phyloP scores from a whole-genome alignment of 1,284 basidiomycete genomes.

The Volvariella volvacea region DNA sequence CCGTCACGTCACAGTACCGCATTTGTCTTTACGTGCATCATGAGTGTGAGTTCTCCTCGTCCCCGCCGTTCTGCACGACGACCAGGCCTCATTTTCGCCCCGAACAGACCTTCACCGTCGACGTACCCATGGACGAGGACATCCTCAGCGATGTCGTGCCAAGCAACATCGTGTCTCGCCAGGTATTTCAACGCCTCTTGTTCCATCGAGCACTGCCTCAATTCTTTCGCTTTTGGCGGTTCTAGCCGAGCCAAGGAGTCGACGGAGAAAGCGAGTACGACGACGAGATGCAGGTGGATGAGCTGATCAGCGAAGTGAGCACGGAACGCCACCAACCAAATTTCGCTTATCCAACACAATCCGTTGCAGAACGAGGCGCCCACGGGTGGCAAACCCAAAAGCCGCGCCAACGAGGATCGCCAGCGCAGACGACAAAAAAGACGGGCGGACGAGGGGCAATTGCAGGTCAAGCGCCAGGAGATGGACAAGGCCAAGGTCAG shows the following conservation, averaged over 20 bases:
- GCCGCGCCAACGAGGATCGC: constrained; percentile 24
- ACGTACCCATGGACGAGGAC: constrained; percentile 56
- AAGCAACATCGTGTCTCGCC: constrained; percentile 76
- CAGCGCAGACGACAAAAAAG: constrained; percentile 54
- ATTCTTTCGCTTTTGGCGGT: background rate
- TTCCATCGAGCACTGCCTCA: background rate
- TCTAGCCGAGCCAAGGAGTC: constrained; percentile 61
- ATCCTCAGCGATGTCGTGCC: constrained; percentile 77
- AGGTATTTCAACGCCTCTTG: constrained; percentile 35
- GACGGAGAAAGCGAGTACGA: constrained; percentile 66
- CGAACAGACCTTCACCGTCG: constrained; percentile 29
- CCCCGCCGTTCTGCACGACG: constrained; percentile 1
- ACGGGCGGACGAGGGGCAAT: constrained; percentile 61
- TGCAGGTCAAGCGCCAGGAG: constrained; percentile 63
- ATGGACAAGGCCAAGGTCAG: constrained; percentile 80
- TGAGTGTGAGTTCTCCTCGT: constrained; percentile 11
- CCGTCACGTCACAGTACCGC: constrained; percentile 8
- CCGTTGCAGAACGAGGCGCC: no score
- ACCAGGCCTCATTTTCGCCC: background rate
- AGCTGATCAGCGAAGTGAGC: constrained; percentile 54
- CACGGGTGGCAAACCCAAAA: constrained; percentile 13
- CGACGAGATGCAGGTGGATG: constrained; percentile 50
- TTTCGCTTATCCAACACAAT: no score
- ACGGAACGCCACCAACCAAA: constrained; percentile 21
- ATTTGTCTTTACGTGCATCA: constrained; percentile 5